These are phyloP conservation scores for Dactylonectria macrodidyma DNA, from an alignment of 2,329 filamentous ascomycete genomes.

Conservation along the genomic window DNA sequence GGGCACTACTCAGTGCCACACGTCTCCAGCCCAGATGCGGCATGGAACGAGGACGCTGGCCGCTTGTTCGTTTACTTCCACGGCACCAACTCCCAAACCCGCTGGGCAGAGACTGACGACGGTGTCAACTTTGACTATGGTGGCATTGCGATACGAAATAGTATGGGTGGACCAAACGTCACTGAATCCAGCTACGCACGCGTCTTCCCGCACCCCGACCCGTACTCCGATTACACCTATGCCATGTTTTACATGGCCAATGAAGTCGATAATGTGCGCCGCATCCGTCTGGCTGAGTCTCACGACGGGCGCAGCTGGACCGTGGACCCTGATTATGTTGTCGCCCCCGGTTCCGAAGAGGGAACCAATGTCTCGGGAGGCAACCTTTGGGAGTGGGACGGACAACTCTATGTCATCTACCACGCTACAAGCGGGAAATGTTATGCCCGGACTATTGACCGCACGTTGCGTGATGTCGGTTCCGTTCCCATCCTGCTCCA, in stretches of 20 bases:
- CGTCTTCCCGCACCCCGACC: conserved; percentile 43
- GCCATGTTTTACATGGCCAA: conserved; percentile 50
- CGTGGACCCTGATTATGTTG: conserved; percentile 31
- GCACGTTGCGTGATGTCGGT: conserved; percentile 31
- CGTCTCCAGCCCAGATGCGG: conserved; percentile 34
- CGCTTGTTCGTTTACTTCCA: conserved; percentile 35
- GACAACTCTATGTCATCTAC: conserved; percentile 30
- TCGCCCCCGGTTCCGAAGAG: conserved; percentile 14
- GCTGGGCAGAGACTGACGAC: conserved; percentile 29
- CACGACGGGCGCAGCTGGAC: conserved; percentile 39
- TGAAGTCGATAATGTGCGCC: conserved; percentile 41
- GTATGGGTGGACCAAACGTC: conserved; percentile 41
- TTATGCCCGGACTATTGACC: conserved; percentile 35
- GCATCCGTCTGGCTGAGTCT: conserved; percentile 46
- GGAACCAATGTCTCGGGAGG: conserved; percentile 28
- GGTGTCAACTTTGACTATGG: conserved; percentile 31
- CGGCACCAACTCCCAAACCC: conserved; percentile 28
- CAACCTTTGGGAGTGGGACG: conserved; percentile 32
- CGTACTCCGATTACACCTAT: conserved; percentile 38
- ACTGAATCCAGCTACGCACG: conserved; percentile 47
- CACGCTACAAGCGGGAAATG: conserved; percentile 23
- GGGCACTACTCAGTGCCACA: conserved; percentile 34
- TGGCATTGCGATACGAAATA: conserved; percentile 39
- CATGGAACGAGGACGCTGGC: conserved; percentile 21
- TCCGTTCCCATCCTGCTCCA: conserved; percentile 27